Evolutionary conservation across 305 asterid species (phyloP).

Genomic region (Fraxinus greggii): DNA sequence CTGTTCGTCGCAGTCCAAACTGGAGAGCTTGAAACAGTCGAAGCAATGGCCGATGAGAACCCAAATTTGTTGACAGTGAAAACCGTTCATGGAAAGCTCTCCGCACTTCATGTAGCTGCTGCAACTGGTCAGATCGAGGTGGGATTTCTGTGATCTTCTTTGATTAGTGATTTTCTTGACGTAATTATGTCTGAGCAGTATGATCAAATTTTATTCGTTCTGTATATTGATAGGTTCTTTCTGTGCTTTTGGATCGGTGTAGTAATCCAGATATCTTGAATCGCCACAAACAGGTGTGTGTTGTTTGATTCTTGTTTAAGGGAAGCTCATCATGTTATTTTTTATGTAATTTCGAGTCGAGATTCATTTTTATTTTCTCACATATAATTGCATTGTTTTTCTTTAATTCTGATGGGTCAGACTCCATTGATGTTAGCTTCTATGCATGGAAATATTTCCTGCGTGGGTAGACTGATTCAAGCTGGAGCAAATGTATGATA

Average conservation of each 20-base stretch:
- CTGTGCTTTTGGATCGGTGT: conserved; percentile 66
- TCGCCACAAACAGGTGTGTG: conserved; percentile 75
- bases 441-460: conserved; percentile 65
- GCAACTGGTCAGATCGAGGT: conserved; percentile 76
- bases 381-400: neutral
- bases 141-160: conserved; percentile 13
- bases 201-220: conserved; percentile 2
- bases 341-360: conserved; percentile 5
- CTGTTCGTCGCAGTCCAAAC: conserved; percentile 62
- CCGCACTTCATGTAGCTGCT: conserved; percentile 75
- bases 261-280: conserved; percentile 66
- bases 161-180: conserved; percentile 1
- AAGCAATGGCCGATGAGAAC: conserved; percentile 49
- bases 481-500: conserved; percentile 85
- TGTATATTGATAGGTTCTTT: conserved; percentile 52
- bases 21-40: conserved; percentile 60
- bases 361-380: neutral
- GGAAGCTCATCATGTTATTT: neutral
- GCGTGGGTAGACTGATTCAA: conserved; percentile 64
- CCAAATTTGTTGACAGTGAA: conserved; percentile 40
- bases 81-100: conserved; percentile 44
- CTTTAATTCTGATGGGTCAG: conserved; percentile 39
- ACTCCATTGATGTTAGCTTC: conserved; percentile 95
- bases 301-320: neutral
- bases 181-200: neutral